Evolutionary conservation across 2,329 filamentous ascomycete genomes (phyloP).

Genomic region (Scedosporium dehoogii): DNA sequence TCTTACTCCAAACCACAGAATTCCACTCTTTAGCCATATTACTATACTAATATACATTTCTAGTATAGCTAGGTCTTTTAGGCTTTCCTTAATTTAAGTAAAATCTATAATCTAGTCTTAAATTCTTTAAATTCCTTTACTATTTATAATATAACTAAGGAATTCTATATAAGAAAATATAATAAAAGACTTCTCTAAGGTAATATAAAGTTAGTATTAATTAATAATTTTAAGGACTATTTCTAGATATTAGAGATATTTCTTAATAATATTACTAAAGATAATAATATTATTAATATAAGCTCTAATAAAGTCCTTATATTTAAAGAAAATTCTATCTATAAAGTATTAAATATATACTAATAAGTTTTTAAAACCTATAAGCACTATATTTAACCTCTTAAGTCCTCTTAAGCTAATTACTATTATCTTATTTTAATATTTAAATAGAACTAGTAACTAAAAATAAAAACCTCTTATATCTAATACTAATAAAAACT

Average conservation of each 20-base stretch:
- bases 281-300: neutral
- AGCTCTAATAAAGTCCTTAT: slow-evolving; percentile 6
- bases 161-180: neutral
- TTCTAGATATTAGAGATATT: neutral
- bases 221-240: neutral
- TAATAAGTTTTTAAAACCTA: slow-evolving; percentile 4
- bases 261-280: neutral
- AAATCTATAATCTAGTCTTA: slow-evolving; percentile 2
- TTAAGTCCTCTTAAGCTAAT: neutral
- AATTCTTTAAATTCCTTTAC: neutral
- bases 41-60: slow-evolving; percentile 4
- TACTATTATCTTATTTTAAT: neutral
- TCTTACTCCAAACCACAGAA: slow-evolving; percentile 3
- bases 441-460: neutral
- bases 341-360: slow-evolving; percentile 8
- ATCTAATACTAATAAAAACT: neutral
- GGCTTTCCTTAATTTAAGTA: neutral
- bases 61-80: neutral
- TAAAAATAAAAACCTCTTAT: neutral
- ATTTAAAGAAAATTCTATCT: slow-evolving; percentile 6
- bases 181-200: neutral
- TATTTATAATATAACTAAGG: neutral
- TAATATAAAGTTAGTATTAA: neutral
- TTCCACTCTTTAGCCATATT: neutral
- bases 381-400: slow-evolving; percentile 1